Conservation (phyloP, 192 early-diverging fungal genomes). For the Kappamyces sp. region DNA sequence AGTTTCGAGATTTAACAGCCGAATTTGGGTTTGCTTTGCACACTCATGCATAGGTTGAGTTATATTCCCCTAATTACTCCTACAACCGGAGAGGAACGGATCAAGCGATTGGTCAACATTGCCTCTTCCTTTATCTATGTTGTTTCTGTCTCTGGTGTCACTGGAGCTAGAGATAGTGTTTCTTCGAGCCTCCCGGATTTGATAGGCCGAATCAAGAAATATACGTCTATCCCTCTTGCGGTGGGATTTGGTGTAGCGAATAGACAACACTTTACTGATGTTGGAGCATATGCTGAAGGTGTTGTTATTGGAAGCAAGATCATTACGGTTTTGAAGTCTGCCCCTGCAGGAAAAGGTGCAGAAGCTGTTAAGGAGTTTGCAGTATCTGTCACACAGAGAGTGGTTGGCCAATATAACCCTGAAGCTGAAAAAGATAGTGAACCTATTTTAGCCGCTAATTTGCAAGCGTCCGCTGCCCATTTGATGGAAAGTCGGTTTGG, state of each 20-base stretch:
- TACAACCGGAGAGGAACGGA: slow-evolving; percentile 80
- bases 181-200: slow-evolving; percentile 64
- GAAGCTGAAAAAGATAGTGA: background rate
- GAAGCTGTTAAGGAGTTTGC: slow-evolving; percentile 46
- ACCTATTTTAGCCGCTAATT: background rate
- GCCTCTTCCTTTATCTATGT: slow-evolving; percentile 96
- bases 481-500: slow-evolving; percentile 77
- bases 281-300: slow-evolving; percentile 85
- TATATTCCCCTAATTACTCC: slow-evolving; percentile 92
- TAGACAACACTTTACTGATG: slow-evolving; percentile 77
- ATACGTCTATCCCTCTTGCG: slow-evolving; percentile 79
- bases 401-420: background rate
- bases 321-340: slow-evolving; percentile 70
- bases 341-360: slow-evolving; percentile 35
- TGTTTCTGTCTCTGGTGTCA: slow-evolving; percentile 89
- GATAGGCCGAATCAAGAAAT: slow-evolving; percentile 69
- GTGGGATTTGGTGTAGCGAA: slow-evolving; percentile 97
- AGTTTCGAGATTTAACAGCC: slow-evolving; percentile 74
- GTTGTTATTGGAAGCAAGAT: slow-evolving; percentile 94
- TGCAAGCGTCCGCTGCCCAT: slow-evolving; percentile 24
- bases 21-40: slow-evolving; percentile 47
- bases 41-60: slow-evolving; percentile 48
- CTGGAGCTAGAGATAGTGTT: slow-evolving; percentile 71
- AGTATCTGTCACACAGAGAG: slow-evolving; percentile 42
- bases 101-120: slow-evolving; percentile 67